Base-by-base conservation (phyloP, 1,284 basidiomycete species). In the Cystobasidium pallidum region DNA sequence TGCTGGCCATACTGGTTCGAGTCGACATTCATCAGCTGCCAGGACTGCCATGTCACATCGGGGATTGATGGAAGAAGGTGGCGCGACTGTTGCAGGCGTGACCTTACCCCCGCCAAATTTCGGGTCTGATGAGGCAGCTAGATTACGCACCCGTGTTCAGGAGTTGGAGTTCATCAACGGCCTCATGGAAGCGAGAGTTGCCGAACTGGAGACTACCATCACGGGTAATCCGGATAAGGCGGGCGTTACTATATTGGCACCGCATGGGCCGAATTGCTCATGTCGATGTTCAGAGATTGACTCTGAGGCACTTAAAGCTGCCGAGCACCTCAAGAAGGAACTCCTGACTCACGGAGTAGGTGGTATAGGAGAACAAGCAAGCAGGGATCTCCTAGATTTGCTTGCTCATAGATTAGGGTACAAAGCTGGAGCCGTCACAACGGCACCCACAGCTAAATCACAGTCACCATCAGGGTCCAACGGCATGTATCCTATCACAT, bases 81-180 rank as follows among this genome's bases (percentile, higher is more conserved):
- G 10, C 30, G 52, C 24, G 8, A 19, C 36, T 32, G 45, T 30
- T 21, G 32, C 15, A 3, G 52, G 52, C n/a, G 52, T 17, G 3
- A 51, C 62, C 15, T 24, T 70, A 3, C 67, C 67, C 47, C 67
- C 58, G 28, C 67, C 67, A 19, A 61, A 62, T 32, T 28, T 41
- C 24, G 67, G 57, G 0, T 49, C 28, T 36, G 54, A 70, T 13
- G 77, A 78, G 54, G 70, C 76, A 52, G 54, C 70, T 8, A 49
- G 73, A 6, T 72, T 78, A 24, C 73, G 73, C 55, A 76, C 74
- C 36, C 76, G 78, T 41, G 73, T 78, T 26, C 77, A 77, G 3
- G 78, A 78, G 61, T 67, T 78, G 32, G 78, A 77, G 47, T 77
- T 78, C 73, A 77, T 78, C 67, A 78, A 78, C 72, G 73, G 75